Evolutionary conservation across 768 basidiomycete species (phyloP), one percentile per base, ranked within the genome.

Genomic region (Tylopilus balloui): DNA sequence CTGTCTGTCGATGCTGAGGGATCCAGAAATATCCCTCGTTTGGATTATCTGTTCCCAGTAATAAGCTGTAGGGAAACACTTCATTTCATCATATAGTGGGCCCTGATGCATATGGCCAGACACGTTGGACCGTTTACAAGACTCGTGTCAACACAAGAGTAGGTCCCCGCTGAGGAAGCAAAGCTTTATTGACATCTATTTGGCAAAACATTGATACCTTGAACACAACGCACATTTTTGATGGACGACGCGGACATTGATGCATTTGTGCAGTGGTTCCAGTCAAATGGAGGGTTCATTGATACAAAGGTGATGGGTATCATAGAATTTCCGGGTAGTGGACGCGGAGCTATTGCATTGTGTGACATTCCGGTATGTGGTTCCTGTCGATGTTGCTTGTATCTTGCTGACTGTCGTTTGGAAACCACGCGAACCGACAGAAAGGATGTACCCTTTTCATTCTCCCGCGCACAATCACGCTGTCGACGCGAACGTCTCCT

Each of bases 371-470:
- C 81, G 47, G 90, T 91, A 56, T 17, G 75, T 66, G 7, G 46
- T 27, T 36, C 28, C 8, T n/a, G 14, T 34, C 17, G 32, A 34
- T 34, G n/a, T 32, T 14, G 29, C 7, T 10, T 8, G 7, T 34
- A 8, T 8, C 17, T 17, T 15, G 14, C 34, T n/a, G 8, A 34
- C 32, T 6, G 12, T 39, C 38, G 10, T 24, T 24, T 8, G 25
- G 23, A 48, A 31, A 23, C 6, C n/a, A 15, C 31, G 2, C 2
- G 1, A 19, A 17, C 6, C 10, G 3, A 41, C 57, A 94, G 91
- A 76, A 83, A 73, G 86, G 81, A 40, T 75, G 86, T 46, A 77
- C 78, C 0, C 68, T 99, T 1, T 96, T 97, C 67, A 78, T 83
- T 2, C 80, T 97, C 15, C 96, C 95, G 1, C 80, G 89, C 14